phyloP scores from a whole-genome alignment of 2,329 filamentous ascomycete species.

The Blastomyces percursus region DNA sequence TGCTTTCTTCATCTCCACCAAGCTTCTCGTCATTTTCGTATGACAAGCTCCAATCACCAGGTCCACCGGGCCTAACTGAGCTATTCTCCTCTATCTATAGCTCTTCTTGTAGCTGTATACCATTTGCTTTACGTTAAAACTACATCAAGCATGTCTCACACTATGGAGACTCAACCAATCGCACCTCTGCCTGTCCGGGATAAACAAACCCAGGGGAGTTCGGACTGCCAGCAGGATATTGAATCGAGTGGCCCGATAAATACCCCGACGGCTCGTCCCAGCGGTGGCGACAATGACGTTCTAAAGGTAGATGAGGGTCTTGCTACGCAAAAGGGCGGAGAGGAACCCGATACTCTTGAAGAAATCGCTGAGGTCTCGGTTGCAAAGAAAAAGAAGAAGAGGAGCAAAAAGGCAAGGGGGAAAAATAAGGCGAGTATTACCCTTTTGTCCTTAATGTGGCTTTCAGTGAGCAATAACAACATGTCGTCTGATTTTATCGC shows the following conservation, averaged over 20 bases:
- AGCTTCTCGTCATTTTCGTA: not conserved
- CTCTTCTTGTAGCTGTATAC: not conserved
- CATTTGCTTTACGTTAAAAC: no score
- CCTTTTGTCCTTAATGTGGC: not conserved
- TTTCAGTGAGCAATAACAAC: not conserved
- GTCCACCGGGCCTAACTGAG: not conserved
- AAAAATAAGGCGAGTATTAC: constrained; percentile 8
- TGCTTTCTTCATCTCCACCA: not conserved
- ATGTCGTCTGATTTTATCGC: not conserved
- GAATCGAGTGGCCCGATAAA: not conserved
- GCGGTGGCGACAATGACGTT: not conserved
- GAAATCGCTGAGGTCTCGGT: not conserved
- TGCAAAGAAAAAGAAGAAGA: constrained; percentile 24
- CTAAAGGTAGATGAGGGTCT: not conserved
- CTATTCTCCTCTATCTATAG: not conserved
- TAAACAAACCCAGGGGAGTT: not conserved
- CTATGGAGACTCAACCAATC: not conserved
- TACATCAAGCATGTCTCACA: not conserved
- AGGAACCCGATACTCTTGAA: constrained; percentile 1
- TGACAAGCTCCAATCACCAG: no score
- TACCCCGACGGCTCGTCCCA: not conserved
- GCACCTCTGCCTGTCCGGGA: not conserved
- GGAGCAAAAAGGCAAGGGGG: constrained; percentile 30
- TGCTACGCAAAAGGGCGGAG: not conserved
- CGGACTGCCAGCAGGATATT: not conserved